phyloP scores from a whole-genome alignment of 2,329 filamentous ascomycete species.

The Diaporthe ampelina region DNA sequence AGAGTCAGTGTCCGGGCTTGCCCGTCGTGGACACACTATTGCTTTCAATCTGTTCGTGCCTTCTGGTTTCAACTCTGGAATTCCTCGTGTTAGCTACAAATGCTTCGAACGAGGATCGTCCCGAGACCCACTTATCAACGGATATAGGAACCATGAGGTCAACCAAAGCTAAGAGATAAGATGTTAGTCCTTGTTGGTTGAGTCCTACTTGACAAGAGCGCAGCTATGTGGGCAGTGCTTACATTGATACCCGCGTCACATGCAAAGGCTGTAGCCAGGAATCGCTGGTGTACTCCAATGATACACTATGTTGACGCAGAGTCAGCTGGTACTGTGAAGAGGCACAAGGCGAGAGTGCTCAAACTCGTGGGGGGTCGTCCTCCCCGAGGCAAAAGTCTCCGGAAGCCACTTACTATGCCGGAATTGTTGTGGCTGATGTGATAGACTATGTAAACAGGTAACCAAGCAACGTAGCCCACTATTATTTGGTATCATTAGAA shows the following conservation, averaged over 20 bases:
- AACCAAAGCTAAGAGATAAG: background rate
- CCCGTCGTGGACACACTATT: background rate
- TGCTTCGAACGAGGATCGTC: background rate
- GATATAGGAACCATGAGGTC: conserved; percentile 10
- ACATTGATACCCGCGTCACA: conserved; percentile 4
- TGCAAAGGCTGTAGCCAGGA: background rate
- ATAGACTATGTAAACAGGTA: background rate
- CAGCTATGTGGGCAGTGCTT: background rate
- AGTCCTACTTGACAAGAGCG: background rate
- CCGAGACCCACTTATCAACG: conserved; percentile 7
- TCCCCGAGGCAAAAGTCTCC: background rate
- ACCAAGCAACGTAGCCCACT: background rate
- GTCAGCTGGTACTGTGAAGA: background rate
- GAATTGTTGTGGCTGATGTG: conserved; percentile 15
- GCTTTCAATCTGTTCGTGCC: conserved; percentile 1
- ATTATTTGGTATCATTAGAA: background rate
- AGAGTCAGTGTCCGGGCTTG: background rate
- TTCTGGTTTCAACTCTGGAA: conserved; percentile 12
- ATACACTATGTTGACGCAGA: background rate
- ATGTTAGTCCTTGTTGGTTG: background rate
- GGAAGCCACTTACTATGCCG: background rate
- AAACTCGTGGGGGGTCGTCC: background rate
- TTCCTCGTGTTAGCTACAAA: background rate
- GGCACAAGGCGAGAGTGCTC: background rate
- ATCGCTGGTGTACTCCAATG: conserved; percentile 15